These are phyloP conservation scores for Coleophoma crateriformis DNA, from an alignment of 2,329 filamentous ascomycete genomes.

Conservation along the genomic window DNA sequence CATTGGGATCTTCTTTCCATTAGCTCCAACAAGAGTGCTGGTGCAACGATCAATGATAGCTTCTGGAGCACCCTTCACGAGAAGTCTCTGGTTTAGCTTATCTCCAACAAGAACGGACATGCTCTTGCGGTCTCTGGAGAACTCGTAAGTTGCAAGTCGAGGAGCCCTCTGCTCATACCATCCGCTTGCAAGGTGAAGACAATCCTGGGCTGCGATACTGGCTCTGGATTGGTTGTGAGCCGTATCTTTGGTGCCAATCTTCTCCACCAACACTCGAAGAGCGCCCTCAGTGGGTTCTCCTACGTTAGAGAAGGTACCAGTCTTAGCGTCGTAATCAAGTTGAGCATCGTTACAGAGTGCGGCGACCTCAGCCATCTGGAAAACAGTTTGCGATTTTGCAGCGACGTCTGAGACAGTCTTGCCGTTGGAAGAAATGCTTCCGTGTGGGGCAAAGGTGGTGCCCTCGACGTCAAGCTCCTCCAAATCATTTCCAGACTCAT, in stretches of 20 bases:
- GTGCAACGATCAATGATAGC: constrained; percentile 91
- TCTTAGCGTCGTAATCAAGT: constrained; percentile 75
- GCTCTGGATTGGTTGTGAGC: constrained; percentile 44
- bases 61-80: constrained; percentile 96
- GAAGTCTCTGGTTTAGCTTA: constrained; percentile 66
- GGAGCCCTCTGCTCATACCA: constrained; percentile 74
- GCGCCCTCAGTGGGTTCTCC: constrained; percentile 96
- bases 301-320: constrained; percentile 70
- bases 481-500: constrained; percentile 64
- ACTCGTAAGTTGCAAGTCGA: constrained; percentile 85
- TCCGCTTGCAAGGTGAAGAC: constrained; percentile 75
- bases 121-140: constrained; percentile 96
- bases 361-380: constrained; percentile 68
- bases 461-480: constrained; percentile 88
- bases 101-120: constrained; percentile 91
- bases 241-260: constrained; percentile 68
- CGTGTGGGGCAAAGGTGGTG: constrained; percentile 84
- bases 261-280: constrained; percentile 84
- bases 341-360: constrained; percentile 85
- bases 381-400: constrained; percentile 67
- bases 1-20: constrained; percentile 73
- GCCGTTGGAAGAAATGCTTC: constrained; percentile 64
- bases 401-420: constrained; percentile 64
- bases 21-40: constrained; percentile 68
- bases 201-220: constrained; percentile 45